Evolutionary conservation across 208 protist genomes (phyloP).

Genomic region (Porcisia hertigi): DNA sequence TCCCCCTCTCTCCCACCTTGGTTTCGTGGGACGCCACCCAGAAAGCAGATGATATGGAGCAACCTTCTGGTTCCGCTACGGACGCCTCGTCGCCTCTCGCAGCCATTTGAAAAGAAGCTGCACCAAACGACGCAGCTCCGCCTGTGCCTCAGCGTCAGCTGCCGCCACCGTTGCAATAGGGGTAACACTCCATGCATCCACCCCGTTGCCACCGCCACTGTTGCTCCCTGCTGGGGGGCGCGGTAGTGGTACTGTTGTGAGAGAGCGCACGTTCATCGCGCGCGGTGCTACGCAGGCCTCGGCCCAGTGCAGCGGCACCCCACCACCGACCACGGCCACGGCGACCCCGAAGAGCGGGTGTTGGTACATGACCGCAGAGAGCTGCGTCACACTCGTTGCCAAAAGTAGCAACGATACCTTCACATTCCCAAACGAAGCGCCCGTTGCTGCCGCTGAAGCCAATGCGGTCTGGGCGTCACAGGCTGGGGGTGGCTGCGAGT

Average conservation of each 20-base stretch:
- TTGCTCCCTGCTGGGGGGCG: not conserved
- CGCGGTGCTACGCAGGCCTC: constrained; percentile 19
- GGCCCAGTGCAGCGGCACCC: constrained; percentile 33
- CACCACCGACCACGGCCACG: constrained; percentile 30
- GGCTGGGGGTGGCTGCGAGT: not conserved
- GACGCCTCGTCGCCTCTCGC: constrained; percentile 2
- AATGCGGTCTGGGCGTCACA: not conserved
- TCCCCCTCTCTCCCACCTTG: no score
- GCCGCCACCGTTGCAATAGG: not conserved
- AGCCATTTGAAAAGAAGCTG: constrained; percentile 2
- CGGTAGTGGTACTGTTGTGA: not conserved
- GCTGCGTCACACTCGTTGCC: not conserved
- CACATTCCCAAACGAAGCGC: not conserved
- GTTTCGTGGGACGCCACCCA: no score
- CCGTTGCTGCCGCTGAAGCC: not conserved
- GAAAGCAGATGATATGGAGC: not conserved
- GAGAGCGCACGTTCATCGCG: constrained; percentile 3
- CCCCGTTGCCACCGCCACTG: not conserved
- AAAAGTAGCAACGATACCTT: not conserved
- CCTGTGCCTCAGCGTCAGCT: constrained; percentile 6
- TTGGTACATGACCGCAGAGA: constrained; percentile 22
- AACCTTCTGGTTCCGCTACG: not conserved
- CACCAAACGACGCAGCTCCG: constrained; percentile 12
- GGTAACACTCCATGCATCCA: not conserved
- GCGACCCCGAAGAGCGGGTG: constrained; percentile 51